Percentiles rank a stretch among this genome's conserved stretches.
Evolutionary conservation across 2,329 filamentous ascomycete genomes (phyloP).

Genomic region (Kalmusia sp.): DNA sequence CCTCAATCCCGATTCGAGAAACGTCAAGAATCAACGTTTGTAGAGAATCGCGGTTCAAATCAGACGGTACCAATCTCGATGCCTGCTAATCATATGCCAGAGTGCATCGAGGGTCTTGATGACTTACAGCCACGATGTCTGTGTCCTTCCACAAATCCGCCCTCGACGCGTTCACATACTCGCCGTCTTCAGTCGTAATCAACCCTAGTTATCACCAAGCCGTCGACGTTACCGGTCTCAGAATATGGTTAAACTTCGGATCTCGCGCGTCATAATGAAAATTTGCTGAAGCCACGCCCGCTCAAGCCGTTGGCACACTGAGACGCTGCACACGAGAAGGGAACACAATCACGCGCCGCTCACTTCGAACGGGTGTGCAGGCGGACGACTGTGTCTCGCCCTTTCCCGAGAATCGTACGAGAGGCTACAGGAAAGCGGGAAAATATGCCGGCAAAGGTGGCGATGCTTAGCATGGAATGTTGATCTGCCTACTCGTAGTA

Average conservation of each 20-base stretch:
- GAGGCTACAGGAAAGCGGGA: neutral
- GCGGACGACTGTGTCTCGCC: neutral
- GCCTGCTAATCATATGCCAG: neutral
- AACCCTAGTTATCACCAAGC: too few species aligned
- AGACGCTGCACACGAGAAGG: neutral
- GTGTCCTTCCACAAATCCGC: neutral
- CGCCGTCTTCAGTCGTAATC: too few species aligned
- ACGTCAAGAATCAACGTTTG: too few species aligned
- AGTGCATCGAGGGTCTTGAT: neutral
- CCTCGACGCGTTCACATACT: too few species aligned
- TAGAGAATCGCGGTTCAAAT: neutral
- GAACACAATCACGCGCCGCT: neutral
- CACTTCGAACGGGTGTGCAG: neutral
- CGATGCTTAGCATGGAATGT: too few species aligned
- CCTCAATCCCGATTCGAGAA: neutral
- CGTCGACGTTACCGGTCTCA: too few species aligned
- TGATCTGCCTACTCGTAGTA: too few species aligned
- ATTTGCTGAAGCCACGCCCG: neutral
- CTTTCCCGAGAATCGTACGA: neutral
- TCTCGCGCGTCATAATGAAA: neutral
- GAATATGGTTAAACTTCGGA: too few species aligned
- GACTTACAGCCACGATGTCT: too few species aligned
- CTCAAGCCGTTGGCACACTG: neutral
- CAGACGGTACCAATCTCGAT: neutral
- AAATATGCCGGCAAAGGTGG: too few species aligned